Evolutionary conservation across 73 alveolate genomes (phyloP), one percentile per base, ranked within the genome.

Genomic region (Paramecium caudatum): DNA sequence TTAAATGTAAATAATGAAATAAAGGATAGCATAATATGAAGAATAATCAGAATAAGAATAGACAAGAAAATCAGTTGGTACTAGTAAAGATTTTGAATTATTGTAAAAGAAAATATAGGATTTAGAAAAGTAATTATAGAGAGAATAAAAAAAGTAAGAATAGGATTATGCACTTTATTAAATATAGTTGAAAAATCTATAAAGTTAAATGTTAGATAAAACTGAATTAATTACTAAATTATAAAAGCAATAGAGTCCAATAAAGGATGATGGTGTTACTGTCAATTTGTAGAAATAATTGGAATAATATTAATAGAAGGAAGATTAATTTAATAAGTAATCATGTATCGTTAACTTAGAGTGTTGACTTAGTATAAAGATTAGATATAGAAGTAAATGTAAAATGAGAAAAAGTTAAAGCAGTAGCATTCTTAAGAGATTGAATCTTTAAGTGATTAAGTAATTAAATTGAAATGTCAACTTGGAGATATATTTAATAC

Each of bases 321-420:
- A 68, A 13, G 84, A 68, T 32, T n/a, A 32, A n/a, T 68, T 34
- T 16, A 68, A 68, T 37, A 68, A 68, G 84, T 68, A 68, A 68
- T 32, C 4, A 5, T 68, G 15, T 25, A 32, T 68, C 17, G 25
- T 27, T 32, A 13, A 30, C 34, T 68, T 68, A 32, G 84, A 68
- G 50, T 34, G 21, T 34, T 68, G 8, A 37, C 25, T 13, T 68
- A 68, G 34, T 68, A 68, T 33, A 68, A 68, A 68, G 84, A 68
- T 0, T 68, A 32, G 34, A 15, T 68, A 30, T n/a, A 68, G 19
- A 68, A 68, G 37, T 34, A 34, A 12, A 68, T 10, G 25, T 9
- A 34, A 37, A 32, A 32, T 68, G 84, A 68, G 15, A 68, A 27
- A 12, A 68, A 68, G 34, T 3, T 68, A 34, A 68, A 68, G 15